Evolutionary conservation across 2,329 filamentous ascomycete genomes (phyloP).

Genomic region (Neonectria magnoliae): DNA sequence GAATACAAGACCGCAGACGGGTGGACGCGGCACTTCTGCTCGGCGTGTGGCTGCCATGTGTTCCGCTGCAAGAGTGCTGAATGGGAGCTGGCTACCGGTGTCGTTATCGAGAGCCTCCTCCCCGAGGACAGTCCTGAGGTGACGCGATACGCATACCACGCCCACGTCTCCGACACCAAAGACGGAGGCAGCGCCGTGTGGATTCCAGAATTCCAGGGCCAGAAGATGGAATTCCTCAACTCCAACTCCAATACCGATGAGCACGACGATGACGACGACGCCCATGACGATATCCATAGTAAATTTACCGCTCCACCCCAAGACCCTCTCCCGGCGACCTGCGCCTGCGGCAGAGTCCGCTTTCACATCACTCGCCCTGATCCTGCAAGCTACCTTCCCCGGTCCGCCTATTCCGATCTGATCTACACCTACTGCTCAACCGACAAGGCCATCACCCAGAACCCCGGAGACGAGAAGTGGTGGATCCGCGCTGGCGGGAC

Average conservation of each 20-base stretch:
- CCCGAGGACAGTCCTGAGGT: not conserved
- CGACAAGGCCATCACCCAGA: slow-evolving; percentile 46
- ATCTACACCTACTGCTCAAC: slow-evolving; percentile 58
- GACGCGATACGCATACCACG: slow-evolving; percentile 27
- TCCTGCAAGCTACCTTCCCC: slow-evolving; percentile 52
- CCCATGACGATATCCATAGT: not conserved
- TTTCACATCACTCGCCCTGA: slow-evolving; percentile 68
- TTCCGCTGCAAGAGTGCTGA: slow-evolving; percentile 39
- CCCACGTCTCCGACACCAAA: slow-evolving; percentile 43
- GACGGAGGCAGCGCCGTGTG: slow-evolving; percentile 52
- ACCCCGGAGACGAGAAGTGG: slow-evolving; percentile 65
- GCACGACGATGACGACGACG: not conserved
- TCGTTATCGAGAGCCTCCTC: slow-evolving; percentile 37
- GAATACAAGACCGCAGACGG: slow-evolving; percentile 6
- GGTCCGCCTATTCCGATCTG: slow-evolving; percentile 63
- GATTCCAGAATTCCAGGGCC: slow-evolving; percentile 19
- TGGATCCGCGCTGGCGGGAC: slow-evolving; percentile 61
- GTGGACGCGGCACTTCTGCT: slow-evolving; percentile 51
- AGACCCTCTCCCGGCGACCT: slow-evolving; percentile 39
- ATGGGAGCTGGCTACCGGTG: slow-evolving; percentile 53
- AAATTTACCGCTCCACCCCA: not conserved
- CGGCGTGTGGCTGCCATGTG: slow-evolving; percentile 54
- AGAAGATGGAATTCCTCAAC: not conserved
- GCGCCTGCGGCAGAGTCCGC: slow-evolving; percentile 54
- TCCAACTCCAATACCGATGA: not conserved